Evolutionary conservation across 1,284 basidiomycete species (phyloP), one percentile per base, ranked within the genome.

Genomic region (Schizophyllum amplum): DNA sequence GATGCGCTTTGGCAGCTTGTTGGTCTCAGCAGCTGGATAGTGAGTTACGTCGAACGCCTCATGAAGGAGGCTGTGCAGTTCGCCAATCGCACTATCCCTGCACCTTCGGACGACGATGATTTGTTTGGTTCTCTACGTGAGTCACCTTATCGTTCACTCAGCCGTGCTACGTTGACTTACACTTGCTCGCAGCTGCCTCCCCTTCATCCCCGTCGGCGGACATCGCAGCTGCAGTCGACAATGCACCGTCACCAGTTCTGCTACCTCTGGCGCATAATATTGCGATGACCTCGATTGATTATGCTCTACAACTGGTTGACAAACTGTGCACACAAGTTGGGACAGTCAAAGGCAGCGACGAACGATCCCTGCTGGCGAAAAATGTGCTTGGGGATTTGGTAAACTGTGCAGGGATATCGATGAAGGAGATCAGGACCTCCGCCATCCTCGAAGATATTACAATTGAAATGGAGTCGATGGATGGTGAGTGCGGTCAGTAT

Each of bases 361-460:
- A 87, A 67, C 82, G 75, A 59, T 73, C 82, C 9, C 78, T 81
- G 53, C 80, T 86, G 25, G 85, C 86, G 1, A 81, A 79, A 63
- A 78, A 81, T 53, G 71, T 81, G 33, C 70, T 90, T 1, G 63
- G 82, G 55, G 86, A 90, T 66, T 66, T 78, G 27, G 75, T 90
- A 13, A 77, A 80, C 59, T 78, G 72, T 60, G 86, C 84, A 47
- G 85, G 85, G 1, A 70, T 90, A 49, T 73, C 87, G 61, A 68
- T 90, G 51, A 69, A 68, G 47, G 75, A 68, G 0, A 65, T 90
- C 55, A 75, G 78, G 7, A 42, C 11, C 13, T 9, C n/a, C n/a
- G n/a, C n/a, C n/a, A n/a, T 42, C 2, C 66, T 90, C 1, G 65
- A 67, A 11, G 72, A 74, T 15, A 64, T 71, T 13, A 54, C 11